Base-by-base conservation (phyloP, 2,329 filamentous ascomycete genomes). In the Aspergillus jensenii region DNA sequence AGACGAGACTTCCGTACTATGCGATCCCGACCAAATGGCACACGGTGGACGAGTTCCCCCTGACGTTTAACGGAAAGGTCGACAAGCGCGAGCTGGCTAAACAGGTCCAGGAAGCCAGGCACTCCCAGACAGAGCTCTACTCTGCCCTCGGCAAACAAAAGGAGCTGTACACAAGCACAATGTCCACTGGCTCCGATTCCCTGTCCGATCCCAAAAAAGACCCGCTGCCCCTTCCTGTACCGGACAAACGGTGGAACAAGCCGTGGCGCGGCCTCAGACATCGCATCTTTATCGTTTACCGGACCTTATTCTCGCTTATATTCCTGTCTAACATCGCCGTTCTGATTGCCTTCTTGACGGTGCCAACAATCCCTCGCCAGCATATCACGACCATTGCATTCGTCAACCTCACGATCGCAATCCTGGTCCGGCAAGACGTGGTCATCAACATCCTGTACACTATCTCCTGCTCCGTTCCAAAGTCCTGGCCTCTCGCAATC, bases 241-340 rank as follows among this genome's bases (percentile, higher is more conserved):
- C 54, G 4, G 58, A 56, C n/a, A 59, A 59, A 27, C 45, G 27
- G 14, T 19, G 47, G 6, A 9, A 8, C 17, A 56, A 53, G n/a
- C 27, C 11, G 8, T 33, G 51, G 21, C 59, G 59, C 17, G 59
- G 59, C 72, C 5, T 69, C 73, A 57, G 73, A 78, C 50, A 76
- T 74, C 52, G 31, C 68, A 54, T 55, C 35, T 48, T 55, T 23
- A 55, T 55, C 1, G 52, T 84, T 25, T 87, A 87, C 64, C 79
- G 84, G 21, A 78, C 81, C 4, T 78, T 87, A 8, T 86, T 87
- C 70, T 80, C 81, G 43, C 51, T 84, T 9, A 74, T 84, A 31
- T 78, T 82, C 59, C 62, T 84, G 39, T 67, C 74, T 61, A 87
- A 87, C 62, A 52, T 73, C 12, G 63, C 69, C 19, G 64, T 67